Evolutionary conservation across 768 basidiomycete species (phyloP).

Genomic region (Cubamyces lactineus): DNA sequence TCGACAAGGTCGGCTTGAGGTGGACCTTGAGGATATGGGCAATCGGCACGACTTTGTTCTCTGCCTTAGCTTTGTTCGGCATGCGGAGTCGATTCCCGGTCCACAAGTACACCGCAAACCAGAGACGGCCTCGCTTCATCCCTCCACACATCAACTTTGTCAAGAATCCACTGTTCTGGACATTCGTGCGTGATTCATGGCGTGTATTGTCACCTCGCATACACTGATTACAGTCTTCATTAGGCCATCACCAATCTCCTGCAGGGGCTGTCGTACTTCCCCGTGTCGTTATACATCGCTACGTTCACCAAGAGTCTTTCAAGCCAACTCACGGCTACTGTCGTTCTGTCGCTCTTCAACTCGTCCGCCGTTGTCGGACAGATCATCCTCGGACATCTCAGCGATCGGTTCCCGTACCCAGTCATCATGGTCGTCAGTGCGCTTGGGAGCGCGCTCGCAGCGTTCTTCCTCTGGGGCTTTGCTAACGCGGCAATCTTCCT

Average conservation of each 20-base stretch:
- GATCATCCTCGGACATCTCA: slow-evolving; percentile 25
- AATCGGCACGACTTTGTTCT: slow-evolving; percentile 13
- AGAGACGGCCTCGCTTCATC: slow-evolving; percentile 17
- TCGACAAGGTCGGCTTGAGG: slow-evolving; percentile 22
- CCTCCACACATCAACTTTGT: slow-evolving; percentile 21
- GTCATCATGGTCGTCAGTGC: slow-evolving; percentile 23
- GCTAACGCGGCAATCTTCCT: slow-evolving; percentile 24
- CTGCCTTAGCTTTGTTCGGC: slow-evolving; percentile 18
- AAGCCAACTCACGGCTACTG: slow-evolving; percentile 23
- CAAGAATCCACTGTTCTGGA: slow-evolving; percentile 20
- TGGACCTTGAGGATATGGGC: slow-evolving; percentile 29
- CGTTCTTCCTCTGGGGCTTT: slow-evolving; percentile 29
- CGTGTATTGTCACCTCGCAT: neutral
- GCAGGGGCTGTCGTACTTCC: slow-evolving; percentile 30
- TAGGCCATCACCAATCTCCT: slow-evolving; percentile 22
- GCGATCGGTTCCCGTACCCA: slow-evolving; percentile 28
- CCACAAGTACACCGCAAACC: slow-evolving; percentile 5
- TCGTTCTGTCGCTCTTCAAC: slow-evolving; percentile 30
- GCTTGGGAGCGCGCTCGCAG: slow-evolving; percentile 14
- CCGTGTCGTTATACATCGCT: slow-evolving; percentile 29
- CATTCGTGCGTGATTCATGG: slow-evolving; percentile 16
- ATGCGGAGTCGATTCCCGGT: slow-evolving; percentile 24
- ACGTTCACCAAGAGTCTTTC: slow-evolving; percentile 22
- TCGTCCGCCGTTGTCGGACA: slow-evolving; percentile 25
- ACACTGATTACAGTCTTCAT: neutral